These are phyloP conservation scores for Psidium guajava DNA, from an alignment of 345 rosid species.

Conservation along the genomic window DNA sequence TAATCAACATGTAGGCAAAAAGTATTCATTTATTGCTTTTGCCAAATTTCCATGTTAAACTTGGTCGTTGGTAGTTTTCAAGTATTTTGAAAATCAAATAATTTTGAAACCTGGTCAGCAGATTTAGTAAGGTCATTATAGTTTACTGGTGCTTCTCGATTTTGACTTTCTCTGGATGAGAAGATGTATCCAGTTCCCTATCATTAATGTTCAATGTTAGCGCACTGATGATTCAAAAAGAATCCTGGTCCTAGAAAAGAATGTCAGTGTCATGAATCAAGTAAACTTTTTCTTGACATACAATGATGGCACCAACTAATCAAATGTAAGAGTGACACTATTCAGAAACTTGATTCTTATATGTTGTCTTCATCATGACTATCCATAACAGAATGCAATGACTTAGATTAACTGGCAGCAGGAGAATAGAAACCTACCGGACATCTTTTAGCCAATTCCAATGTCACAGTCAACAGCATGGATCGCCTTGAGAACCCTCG, in stretches of 20 bases:
- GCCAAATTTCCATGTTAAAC: background rate
- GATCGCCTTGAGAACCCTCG: background rate
- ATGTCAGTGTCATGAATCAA: background rate
- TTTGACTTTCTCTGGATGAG: background rate
- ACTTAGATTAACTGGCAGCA: background rate
- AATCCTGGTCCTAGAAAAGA: background rate
- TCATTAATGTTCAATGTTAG: background rate
- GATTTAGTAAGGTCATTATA: background rate
- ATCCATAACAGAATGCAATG: background rate
- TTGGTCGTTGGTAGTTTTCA: background rate
- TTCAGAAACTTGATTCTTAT: background rate
- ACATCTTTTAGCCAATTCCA: background rate
- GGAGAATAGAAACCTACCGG: background rate
- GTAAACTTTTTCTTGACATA: background rate
- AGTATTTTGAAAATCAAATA: background rate
- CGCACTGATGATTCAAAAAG: background rate
- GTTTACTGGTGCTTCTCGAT: background rate
- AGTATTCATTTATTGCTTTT: background rate
- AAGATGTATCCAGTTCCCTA: background rate
- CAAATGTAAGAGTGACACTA: background rate
- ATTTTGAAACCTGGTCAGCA: background rate
- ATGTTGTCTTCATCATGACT: background rate
- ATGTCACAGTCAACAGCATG: background rate
- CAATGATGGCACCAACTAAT: background rate
- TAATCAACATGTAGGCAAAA: background rate